Evolutionary conservation across 2,329 filamentous ascomycete species (phyloP), one percentile per base, ranked within the genome.

Genomic region (Pseudocercospora cruenta): DNA sequence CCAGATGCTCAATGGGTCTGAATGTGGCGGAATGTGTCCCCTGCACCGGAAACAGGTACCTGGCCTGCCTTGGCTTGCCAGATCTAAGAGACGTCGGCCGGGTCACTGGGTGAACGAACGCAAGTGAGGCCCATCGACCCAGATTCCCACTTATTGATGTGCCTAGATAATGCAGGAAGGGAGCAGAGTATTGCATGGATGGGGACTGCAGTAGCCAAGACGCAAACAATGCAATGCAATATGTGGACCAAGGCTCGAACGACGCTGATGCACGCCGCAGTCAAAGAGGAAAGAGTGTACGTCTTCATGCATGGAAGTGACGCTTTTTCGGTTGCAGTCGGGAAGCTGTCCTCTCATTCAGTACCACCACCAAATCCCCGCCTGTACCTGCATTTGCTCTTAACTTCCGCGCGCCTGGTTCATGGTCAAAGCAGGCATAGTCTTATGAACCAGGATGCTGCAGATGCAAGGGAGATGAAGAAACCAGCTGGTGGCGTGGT

Each of bases 301-400:
- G 36, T 58, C 24, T 49, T 58, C 59, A 59, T 58, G 62, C 62
- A 58, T 59, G 47, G 21, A 43, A 55, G 45, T 53, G 26, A 49
- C 54, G 28, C 28, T 33, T 9, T 43, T 39, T 53, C 59, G 60
- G 33, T 28, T 63, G 36, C 60, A 24, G 33, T 47, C 57, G 67
- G 63, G 68, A 61, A 63, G 60, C 58, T 53, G 57, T 8, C 21
- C 51, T 54, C 58, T 62, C 68, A 68, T 65, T 68, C 66, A 68
- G 64, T 68, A 68, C 68, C 68, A 55, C 57, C 31, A 16, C 47
- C 19, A n/a, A 51, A 43, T 10, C 36, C 62, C 51, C 26, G 62
- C 39, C 59, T 53, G 66, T 70, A 67, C 68, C 68, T 70, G 68
- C 68, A 65, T 66, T 33, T 58, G 31, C 10, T 14, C 55, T 58